A percentile compares a stretch with the other conserved stretches of the same genome.
Conservation (phyloP, 1,139 yeast genomes). For the Casaregolazyma suthepensis region DNA sequence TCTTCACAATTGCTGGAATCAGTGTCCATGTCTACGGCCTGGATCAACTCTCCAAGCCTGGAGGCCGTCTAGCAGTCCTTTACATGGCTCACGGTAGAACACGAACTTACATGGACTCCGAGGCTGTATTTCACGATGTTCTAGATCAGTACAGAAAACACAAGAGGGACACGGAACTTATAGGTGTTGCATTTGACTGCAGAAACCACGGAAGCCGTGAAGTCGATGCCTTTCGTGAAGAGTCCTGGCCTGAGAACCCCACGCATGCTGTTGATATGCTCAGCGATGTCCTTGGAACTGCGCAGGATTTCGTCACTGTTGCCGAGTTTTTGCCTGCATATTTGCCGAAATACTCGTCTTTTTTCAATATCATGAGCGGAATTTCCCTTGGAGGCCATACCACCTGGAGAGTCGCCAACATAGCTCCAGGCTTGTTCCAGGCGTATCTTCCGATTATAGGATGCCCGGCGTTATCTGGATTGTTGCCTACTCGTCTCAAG, state of each 20-base stretch:
- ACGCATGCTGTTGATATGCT: slow-evolving; percentile 52
- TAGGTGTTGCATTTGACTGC: slow-evolving; percentile 52
- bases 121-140: slow-evolving; percentile 19
- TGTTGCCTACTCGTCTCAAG: slow-evolving; percentile 14
- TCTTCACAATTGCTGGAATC: slow-evolving; percentile 24
- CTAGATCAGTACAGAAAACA: slow-evolving; percentile 13
- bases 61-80: slow-evolving; percentile 17
- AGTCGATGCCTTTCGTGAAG: slow-evolving; percentile 36
- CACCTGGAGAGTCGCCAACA: slow-evolving; percentile 18
- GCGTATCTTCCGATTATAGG: slow-evolving; percentile 17
- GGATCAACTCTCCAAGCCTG: slow-evolving; percentile 14
- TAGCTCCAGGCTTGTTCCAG: slow-evolving; percentile 2
- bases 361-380: slow-evolving; percentile 15
- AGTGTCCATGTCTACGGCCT: slow-evolving; percentile 25
- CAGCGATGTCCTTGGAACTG: slow-evolving; percentile 46
- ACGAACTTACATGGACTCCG: slow-evolving; percentile 18
- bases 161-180: slow-evolving; percentile 13
- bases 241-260: slow-evolving; percentile 41
- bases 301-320: slow-evolving; percentile 44
- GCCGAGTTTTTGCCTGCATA: slow-evolving; percentile 46
- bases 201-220: slow-evolving; percentile 56
- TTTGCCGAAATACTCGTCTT: slow-evolving; percentile 21
- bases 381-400: slow-evolving; percentile 20
- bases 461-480: slow-evolving; percentile 14
- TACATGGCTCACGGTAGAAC: slow-evolving; percentile 26